phyloP scores from a whole-genome alignment of 768 basidiomycete species.

The Chlorophyllum brunneum region DNA sequence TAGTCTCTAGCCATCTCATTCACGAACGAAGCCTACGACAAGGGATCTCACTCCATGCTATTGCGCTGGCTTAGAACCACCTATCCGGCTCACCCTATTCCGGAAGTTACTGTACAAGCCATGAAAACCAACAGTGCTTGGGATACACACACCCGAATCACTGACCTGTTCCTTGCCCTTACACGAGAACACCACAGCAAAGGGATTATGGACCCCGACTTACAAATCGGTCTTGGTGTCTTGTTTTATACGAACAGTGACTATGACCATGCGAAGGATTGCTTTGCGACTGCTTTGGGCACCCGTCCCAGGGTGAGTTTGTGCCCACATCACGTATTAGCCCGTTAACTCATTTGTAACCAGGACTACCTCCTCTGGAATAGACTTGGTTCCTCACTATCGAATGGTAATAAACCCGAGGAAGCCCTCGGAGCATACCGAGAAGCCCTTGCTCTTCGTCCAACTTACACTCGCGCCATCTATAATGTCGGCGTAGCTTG shows the following conservation, averaged over 20 bases:
- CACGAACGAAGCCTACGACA: conserved; percentile 90
- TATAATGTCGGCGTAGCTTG: conserved; percentile 99
- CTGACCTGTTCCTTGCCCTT: conserved; percentile 77
- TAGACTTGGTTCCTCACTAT: conserved; percentile 87
- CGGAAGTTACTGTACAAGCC: conserved; percentile 53
- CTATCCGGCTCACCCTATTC: conserved; percentile 52
- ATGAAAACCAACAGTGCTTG: conserved; percentile 61
- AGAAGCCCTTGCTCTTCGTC: conserved; percentile 84
- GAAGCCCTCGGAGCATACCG: conserved; percentile 89
- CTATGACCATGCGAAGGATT: conserved; percentile 89
- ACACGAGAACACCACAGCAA: conserved; percentile 79
- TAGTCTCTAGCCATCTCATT: conserved; percentile 95
- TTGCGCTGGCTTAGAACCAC: conserved; percentile 78
- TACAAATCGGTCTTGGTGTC: conserved; percentile 91
- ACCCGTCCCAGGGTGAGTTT: conserved; percentile 57
- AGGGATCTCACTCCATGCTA: conserved; percentile 81
- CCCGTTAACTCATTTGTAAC: background rate
- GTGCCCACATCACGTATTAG: background rate
- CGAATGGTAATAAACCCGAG: conserved; percentile 92
- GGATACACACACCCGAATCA: conserved; percentile 78
- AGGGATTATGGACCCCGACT: conserved; percentile 77
- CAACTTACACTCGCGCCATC: conserved; percentile 95
- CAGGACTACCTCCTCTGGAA: conserved; percentile 96
- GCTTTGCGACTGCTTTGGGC: conserved; percentile 85
- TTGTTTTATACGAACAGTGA: conserved; percentile 86